Percentiles rank a stretch among this genome's conserved stretches.
phyloP scores from a whole-genome alignment of 192 early-diverging fungal genomes.

The Piromyces finnis region DNA sequence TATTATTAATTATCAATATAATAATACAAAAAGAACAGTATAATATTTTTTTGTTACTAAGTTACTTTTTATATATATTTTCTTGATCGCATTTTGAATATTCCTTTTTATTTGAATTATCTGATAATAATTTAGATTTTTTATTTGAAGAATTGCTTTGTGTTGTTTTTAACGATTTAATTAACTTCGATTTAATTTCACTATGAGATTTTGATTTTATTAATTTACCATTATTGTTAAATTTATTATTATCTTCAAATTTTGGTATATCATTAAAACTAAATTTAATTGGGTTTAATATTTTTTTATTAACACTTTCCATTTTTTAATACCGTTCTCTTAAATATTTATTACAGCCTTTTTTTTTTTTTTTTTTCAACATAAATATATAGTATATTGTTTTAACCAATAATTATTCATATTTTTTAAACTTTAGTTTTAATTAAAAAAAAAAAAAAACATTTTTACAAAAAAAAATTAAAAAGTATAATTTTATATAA shows the following conservation, averaged over 20 bases:
- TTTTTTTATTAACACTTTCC: not conserved
- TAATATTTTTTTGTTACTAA: no score
- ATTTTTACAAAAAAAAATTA: no score
- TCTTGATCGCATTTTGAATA: not conserved
- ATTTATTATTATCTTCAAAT: not conserved
- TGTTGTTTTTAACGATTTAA: not conserved
- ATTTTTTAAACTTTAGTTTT: no score
- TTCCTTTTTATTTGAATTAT: not conserved
- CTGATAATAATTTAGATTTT: not conserved
- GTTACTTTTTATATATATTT: not conserved
- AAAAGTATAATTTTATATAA: no score
- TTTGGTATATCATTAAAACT: not conserved
- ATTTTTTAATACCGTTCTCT: no score
- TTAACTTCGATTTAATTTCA: not conserved
- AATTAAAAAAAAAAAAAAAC: no score
- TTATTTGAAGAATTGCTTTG: not conserved
- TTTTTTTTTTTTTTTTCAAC: no score
- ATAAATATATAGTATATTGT: no score
- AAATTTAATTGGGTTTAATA: not conserved
- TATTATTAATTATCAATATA: no score
- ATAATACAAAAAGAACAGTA: no score
- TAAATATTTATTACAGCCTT: no score
- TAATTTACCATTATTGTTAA: not conserved
- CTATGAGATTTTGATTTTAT: not conserved
- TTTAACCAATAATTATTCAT: no score